These are phyloP conservation scores for Tylopilus plumbeoviolaceoides DNA, from an alignment of 768 basidiomycete species.

Conservation along the genomic window DNA sequence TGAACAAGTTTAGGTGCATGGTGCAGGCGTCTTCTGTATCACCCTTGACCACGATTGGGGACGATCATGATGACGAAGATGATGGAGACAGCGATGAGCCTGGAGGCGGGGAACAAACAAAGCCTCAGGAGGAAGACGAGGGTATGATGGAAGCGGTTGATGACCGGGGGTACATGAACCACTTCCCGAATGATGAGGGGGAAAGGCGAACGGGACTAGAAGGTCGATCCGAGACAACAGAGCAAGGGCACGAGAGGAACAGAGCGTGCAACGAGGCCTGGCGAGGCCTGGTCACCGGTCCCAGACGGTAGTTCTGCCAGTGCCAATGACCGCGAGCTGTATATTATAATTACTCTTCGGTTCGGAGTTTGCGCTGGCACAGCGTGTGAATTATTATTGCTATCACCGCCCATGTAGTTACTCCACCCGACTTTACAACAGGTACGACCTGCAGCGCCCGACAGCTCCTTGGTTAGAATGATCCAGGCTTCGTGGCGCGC, in stretches of 20 bases:
- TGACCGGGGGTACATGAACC: slow-evolving; percentile 70
- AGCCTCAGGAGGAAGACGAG: slow-evolving; percentile 43
- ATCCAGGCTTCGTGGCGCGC: not conserved
- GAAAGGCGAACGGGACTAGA: slow-evolving; percentile 84
- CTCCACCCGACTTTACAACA: not conserved
- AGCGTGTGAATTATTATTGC: not conserved
- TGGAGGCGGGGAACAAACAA: slow-evolving; percentile 8
- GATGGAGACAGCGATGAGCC: slow-evolving; percentile 9
- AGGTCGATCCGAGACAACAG: slow-evolving; percentile 79
- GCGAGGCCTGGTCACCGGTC: no score
- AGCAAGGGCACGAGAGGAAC: no score
- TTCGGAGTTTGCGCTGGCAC: not conserved
- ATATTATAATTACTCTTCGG: no score
- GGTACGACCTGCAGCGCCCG: not conserved
- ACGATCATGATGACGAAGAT: slow-evolving; percentile 14
- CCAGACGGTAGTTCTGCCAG: no score
- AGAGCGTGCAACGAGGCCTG: no score
- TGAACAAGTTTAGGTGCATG: slow-evolving; percentile 56
- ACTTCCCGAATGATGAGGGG: no score
- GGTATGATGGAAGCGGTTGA: slow-evolving; percentile 19
- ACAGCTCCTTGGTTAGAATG: not conserved
- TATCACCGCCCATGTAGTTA: not conserved
- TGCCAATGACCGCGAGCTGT: no score
- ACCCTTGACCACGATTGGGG: slow-evolving; percentile 25
- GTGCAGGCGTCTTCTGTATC: slow-evolving; percentile 42